Base-by-base conservation (phyloP, 2,329 filamentous ascomycete genomes). In the Alternaria sp. region DNA sequence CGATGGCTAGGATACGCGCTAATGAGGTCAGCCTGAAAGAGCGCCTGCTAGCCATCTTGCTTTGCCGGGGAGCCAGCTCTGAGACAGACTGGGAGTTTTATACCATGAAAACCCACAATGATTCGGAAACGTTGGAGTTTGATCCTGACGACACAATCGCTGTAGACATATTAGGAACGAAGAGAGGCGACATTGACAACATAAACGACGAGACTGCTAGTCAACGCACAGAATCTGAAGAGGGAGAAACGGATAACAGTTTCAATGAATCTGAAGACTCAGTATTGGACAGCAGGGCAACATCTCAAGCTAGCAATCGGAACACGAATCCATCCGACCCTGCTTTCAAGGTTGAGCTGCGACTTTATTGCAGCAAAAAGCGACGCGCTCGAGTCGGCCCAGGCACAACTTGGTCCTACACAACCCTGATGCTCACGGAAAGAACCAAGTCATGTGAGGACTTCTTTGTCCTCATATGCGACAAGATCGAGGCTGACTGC, bases 381-480 rank as follows among this genome's bases (percentile, higher is more conserved):
- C 41, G 18, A 24, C 9, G 11, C 11, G 22, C 26, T n/a, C n/a
- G 6, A 32, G 20, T 49, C 24, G 32, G 14, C 7, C 22, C 28
- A 5, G 54, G 26, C 11, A 36, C 53, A 4, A 48, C 42, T 46
- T 16, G 34, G 20, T 48, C 51, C 5, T 55, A 46, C 28, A 42
- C 53, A 7, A 43, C 12, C 3, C 14, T 53, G 11, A 55, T 65
- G 20, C 46, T 63, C 3, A 55, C 56, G 2, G 30, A 54, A 7
- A 36, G 46, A 14, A 16, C 32, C 16, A 30, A 5, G 14, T 36
- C 6, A 56, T 56, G 26, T 39, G 55, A 64, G 14, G 34, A 59
- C 11, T 65, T 56, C 26, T 68, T 69, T 38, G n/a, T 34, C 24
- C 53, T 16, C 8, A 24, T 66, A 32, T 42, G 51, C 34, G 32